phyloP scores from a whole-genome alignment of 2,329 filamentous ascomycete species.

The Fusarium cicatricum region DNA sequence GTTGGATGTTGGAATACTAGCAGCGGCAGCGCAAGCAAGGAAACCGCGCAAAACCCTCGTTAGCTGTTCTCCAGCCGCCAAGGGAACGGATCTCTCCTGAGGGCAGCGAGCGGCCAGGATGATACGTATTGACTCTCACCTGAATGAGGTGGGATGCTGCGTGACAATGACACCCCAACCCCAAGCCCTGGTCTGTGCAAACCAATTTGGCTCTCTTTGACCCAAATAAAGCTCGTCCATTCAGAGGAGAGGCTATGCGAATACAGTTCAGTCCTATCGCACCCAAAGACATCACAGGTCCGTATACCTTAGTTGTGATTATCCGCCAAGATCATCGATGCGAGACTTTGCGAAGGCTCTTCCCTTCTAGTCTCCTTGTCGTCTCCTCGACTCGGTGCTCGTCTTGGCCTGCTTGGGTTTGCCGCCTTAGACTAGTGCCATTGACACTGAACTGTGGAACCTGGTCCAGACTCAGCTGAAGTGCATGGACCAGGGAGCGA shows the following conservation, averaged over 20 bases:
- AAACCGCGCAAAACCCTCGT: neutral
- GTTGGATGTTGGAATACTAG: neutral
- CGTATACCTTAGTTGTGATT: neutral
- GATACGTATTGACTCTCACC: conserved; percentile 5
- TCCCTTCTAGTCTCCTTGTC: neutral
- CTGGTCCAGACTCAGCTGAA: conserved; percentile 42
- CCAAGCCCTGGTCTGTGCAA: neutral
- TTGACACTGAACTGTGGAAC: conserved; percentile 3
- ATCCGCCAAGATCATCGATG: conserved; percentile 9
- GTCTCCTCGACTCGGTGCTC: conserved; percentile 10
- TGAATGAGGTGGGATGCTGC: conserved; percentile 5
- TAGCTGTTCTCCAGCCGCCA: neutral
- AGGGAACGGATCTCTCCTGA: neutral
- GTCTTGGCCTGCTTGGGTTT: conserved; percentile 18
- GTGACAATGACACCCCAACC: neutral
- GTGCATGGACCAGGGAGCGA: conserved; percentile 32
- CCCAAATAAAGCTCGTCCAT: neutral
- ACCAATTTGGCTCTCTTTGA: neutral
- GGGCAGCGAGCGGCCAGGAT: neutral
- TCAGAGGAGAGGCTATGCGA: conserved; percentile 1
- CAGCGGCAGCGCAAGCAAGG: neutral
- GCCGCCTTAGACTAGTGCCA: conserved; percentile 6
- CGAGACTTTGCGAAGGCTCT: conserved; percentile 17
- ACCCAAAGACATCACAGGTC: neutral
- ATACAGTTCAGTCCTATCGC: conserved; percentile 5